Base-by-base conservation (phyloP, 805 yeast genomes). In the Candida michaelii region DNA sequence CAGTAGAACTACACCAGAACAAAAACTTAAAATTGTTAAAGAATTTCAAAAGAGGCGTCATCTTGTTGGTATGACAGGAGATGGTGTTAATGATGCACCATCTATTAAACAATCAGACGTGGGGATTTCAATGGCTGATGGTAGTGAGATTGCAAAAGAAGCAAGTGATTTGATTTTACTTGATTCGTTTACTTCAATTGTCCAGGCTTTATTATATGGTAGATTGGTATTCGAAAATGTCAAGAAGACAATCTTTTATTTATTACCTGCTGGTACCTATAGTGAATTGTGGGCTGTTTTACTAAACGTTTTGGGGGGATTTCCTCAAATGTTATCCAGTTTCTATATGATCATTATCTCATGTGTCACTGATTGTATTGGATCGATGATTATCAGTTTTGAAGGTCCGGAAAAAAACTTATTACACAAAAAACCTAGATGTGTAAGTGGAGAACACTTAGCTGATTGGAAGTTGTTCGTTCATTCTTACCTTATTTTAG, bases 241-340 rank as follows among this genome's bases (percentile, higher is more conserved):
- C 53, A 67, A 59, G 47, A 75, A 75, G 50, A 71, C 73, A 2
- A 62, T 75, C 42, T 66, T 63, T 5, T 73, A 76, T 52, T 55
- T 76, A 40, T 54, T 76, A 42, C 79, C 80, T 12, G 80, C 79
- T 27, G 80, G 80, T 23, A 60, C 72, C 8, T 76, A 53, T 51
- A 63, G 77, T 30, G 79, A 76, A 54, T 59, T 76, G 23, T 75
- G 79, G 79, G 69, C 79, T 0, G 72, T 76, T 3, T 47, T 76
- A 17, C 46, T 73, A 42, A 76, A 71, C 47, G 65, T 76, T 3
- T 54, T 71, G n/a, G 71, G 71, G 51, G 79, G 80, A 10, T 49
- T 69, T 42, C 80, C 80, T 2, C 79, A 71, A 52, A 60, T 66
- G 51, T 54, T 76, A 32, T 69, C 77, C 2, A 71, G 77, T 4